A percentile compares a stretch with the other conserved stretches of the same genome.
Conservation (phyloP, 2,329 filamentous ascomycete species). For the Sporothrix euskadiensis region DNA sequence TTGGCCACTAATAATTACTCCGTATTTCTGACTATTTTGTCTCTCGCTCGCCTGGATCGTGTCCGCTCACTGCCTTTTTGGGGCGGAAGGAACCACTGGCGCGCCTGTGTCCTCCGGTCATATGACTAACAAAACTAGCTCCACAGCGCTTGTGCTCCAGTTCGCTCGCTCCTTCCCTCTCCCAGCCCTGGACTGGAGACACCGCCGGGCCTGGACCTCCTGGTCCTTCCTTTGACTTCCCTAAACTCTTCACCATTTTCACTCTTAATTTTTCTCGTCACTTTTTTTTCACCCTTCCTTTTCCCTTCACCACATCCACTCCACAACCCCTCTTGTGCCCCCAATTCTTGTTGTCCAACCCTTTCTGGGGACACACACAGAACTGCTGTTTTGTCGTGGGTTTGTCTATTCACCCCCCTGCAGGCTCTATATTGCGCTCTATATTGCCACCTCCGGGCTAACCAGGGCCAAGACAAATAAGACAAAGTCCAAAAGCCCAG, state of each 20-base stretch:
- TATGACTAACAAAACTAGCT: slow-evolving; percentile 25
- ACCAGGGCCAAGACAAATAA: slow-evolving; percentile 5
- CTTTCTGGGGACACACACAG: slow-evolving; percentile 11
- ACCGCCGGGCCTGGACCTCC: slow-evolving; percentile 7
- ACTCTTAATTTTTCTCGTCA: not conserved
- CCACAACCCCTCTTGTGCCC: not conserved
- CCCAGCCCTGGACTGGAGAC: slow-evolving; percentile 9
- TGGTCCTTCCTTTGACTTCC: slow-evolving; percentile 4
- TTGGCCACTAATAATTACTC: not conserved
- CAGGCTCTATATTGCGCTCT: not conserved
- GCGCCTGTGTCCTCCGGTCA: slow-evolving; percentile 14
- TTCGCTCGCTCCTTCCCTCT: slow-evolving; percentile 1
- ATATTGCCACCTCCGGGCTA: not conserved
- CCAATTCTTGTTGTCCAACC: slow-evolving; percentile 7
- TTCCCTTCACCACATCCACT: not conserved
- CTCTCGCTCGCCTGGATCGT: not conserved
- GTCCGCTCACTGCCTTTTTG: not conserved
- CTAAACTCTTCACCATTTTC: not conserved
- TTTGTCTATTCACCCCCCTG: not conserved
- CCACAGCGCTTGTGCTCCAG: slow-evolving; percentile 7
- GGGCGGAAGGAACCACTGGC: not conserved
- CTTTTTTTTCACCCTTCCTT: not conserved
- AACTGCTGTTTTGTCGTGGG: not conserved
- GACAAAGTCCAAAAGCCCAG: not conserved
- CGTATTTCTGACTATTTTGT: not conserved